A percentile compares a stretch with the other conserved stretches of the same genome.
Evolutionary conservation across 163 green algal species (phyloP).

Genomic region (Volvox carteri): DNA sequence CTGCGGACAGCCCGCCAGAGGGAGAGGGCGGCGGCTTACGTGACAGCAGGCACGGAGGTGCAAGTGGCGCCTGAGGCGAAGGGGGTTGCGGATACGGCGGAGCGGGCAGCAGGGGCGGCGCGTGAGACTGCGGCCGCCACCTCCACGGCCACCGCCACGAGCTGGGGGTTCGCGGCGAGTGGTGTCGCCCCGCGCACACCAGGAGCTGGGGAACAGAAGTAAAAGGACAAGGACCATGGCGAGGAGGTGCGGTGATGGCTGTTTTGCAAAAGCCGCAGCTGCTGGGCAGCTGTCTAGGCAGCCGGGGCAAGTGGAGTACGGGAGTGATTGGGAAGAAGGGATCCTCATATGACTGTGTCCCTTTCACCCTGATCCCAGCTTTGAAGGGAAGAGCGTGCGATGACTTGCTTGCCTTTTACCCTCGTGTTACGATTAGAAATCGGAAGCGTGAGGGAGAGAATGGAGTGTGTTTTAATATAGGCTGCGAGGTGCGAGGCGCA

Average conservation of each 20-base stretch:
- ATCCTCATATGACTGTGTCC: too few relatives aligned
- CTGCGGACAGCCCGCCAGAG: background rate
- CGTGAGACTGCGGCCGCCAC: background rate
- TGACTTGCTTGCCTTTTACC: too few relatives aligned
- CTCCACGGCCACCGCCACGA: background rate
- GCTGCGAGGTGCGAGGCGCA: too few relatives aligned
- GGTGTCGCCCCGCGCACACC: background rate
- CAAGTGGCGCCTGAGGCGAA: constrained; percentile 25
- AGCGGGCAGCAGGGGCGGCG: background rate
- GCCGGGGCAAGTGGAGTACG: too few relatives aligned
- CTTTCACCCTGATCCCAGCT: too few relatives aligned
- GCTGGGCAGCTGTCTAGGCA: too few relatives aligned
- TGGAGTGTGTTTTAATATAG: too few relatives aligned
- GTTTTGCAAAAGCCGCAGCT: background rate
- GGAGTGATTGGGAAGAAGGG: too few relatives aligned
- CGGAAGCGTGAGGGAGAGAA: too few relatives aligned
- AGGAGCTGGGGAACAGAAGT: background rate
- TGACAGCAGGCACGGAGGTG: constrained; percentile 24
- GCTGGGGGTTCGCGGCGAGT: constrained; percentile 48
- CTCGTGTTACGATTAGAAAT: too few relatives aligned
- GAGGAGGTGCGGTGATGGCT: background rate
- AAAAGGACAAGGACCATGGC: background rate
- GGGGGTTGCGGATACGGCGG: background rate
- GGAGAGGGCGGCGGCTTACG: constrained; percentile 4
- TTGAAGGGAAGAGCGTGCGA: too few relatives aligned